Evolutionary conservation across 78 protist species (phyloP).

Genomic region (Emiliania huxleyi): DNA sequence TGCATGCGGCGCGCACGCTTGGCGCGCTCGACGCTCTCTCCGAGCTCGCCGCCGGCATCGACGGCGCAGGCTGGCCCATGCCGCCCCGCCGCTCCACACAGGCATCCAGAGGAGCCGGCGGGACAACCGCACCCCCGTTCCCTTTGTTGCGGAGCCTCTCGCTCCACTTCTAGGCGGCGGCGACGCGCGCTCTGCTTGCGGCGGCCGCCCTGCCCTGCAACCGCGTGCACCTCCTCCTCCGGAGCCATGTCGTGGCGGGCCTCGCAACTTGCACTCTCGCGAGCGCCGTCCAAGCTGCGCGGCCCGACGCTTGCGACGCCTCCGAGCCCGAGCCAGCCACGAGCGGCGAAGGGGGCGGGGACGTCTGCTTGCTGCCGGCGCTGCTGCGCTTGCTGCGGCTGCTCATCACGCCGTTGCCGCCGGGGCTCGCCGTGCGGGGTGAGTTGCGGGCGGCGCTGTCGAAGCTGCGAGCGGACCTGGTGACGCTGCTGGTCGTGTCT

Average conservation of each 20-base stretch:
- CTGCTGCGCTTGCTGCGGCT: slow-evolving; percentile 4
- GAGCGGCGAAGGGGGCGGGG: background rate
- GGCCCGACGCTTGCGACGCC: background rate
- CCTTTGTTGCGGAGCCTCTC: too few relatives aligned
- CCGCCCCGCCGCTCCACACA: slow-evolving; percentile 15
- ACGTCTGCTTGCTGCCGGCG: background rate
- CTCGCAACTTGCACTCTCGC: background rate
- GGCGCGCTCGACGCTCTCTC: background rate
- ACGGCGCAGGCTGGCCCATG: background rate
- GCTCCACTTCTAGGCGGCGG: too few relatives aligned
- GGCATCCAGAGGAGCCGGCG: too few relatives aligned
- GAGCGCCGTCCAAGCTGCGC: background rate
- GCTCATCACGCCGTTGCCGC: background rate
- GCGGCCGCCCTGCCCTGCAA: slow-evolving; percentile 14
- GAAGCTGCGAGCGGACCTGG: background rate
- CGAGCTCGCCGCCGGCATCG: background rate
- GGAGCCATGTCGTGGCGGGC: background rate
- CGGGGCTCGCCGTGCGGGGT: background rate
- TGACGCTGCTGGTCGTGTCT: background rate
- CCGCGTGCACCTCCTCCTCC: background rate
- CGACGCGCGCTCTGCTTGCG: slow-evolving; percentile 6
- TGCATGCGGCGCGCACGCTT: background rate
- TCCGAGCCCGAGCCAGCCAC: background rate
- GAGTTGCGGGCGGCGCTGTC: background rate
- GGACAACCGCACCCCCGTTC: too few relatives aligned